Conservation (phyloP, 305 asterid genomes). For the Coffea humblotiana region DNA sequence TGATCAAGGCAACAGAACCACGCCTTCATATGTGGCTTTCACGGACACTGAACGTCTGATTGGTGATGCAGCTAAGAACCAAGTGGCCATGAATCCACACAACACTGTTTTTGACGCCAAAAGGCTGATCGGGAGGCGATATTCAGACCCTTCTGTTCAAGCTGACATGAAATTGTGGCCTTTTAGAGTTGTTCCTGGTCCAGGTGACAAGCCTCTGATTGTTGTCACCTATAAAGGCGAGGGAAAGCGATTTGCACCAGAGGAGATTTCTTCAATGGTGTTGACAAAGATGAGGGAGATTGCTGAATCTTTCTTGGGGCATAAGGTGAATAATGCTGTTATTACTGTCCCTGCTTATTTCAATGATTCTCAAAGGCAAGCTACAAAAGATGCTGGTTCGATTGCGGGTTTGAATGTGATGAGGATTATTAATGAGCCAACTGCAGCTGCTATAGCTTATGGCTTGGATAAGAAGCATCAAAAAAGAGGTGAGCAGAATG, state of each 20-base stretch:
- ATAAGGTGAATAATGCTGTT: constrained; percentile 44
- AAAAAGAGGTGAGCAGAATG: constrained; percentile 42
- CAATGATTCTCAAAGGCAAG: constrained; percentile 63
- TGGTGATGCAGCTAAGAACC: constrained; percentile 60
- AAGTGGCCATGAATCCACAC: constrained; percentile 58
- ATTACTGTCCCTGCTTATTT: constrained; percentile 58
- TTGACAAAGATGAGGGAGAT: constrained; percentile 45
- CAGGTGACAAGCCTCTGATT: constrained; percentile 53
- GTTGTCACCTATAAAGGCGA: constrained; percentile 47
- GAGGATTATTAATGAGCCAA: constrained; percentile 66
- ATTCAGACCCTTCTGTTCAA: constrained; percentile 53
- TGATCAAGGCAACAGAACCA: constrained; percentile 62
- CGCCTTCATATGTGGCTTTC: constrained; percentile 64
- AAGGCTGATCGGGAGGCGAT: constrained; percentile 54
- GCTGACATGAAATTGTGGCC: constrained; percentile 59
- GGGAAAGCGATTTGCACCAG: constrained; percentile 46
- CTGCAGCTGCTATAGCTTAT: constrained; percentile 65
- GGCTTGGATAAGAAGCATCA: constrained; percentile 52
- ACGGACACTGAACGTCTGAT: constrained; percentile 56
- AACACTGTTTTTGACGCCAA: constrained; percentile 68
- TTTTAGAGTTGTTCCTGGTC: constrained; percentile 49
- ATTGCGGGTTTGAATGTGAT: constrained; percentile 50
- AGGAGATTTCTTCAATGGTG: constrained; percentile 61
- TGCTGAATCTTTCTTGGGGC: constrained; percentile 49
- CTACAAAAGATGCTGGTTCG: constrained; percentile 56